Evolutionary conservation across 2,329 filamentous ascomycete genomes (phyloP).

Genomic region (Cladorrhinum sp.): DNA sequence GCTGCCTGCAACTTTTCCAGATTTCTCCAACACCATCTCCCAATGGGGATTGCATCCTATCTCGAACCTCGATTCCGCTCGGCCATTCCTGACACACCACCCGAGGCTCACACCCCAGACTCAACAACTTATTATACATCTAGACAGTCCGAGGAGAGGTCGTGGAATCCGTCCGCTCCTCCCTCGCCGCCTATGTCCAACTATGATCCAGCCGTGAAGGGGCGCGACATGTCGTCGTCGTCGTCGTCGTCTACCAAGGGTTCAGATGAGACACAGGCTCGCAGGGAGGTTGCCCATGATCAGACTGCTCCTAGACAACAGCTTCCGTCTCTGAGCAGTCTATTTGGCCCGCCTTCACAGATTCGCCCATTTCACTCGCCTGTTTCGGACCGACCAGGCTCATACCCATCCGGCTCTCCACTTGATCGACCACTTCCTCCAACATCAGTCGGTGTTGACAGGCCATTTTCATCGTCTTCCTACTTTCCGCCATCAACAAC

Average conservation of each 20-base stretch:
- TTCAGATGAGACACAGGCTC: constrained; percentile 36
- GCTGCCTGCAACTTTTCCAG: constrained; percentile 10
- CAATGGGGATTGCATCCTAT: constrained; percentile 56
- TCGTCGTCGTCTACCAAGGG: constrained; percentile 40
- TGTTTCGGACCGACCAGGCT: constrained; percentile 43
- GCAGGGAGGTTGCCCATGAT: constrained; percentile 32
- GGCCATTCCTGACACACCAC: constrained; percentile 52
- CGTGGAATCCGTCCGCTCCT: constrained; percentile 43
- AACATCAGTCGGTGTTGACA: constrained; percentile 34
- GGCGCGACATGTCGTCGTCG: constrained; percentile 43
- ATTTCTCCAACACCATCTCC: constrained; percentile 32
- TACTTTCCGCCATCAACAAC: constrained; percentile 44
- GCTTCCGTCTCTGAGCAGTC: constrained; percentile 55
- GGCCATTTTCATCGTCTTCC: constrained; percentile 37
- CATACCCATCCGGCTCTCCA: constrained; percentile 44
- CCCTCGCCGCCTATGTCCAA: constrained; percentile 56
- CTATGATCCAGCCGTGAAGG: constrained; percentile 49
- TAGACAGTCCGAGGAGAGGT: constrained; percentile 42
- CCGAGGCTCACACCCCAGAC: constrained; percentile 52
- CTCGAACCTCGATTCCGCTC: constrained; percentile 50
- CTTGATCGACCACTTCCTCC: constrained; percentile 40
- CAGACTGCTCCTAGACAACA: constrained; percentile 41
- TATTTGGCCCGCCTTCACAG: constrained; percentile 50
- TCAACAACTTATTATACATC: constrained; percentile 45
- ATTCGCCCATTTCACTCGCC: constrained; percentile 46